Conservation (phyloP, 345 rosid species). For the Murraya koenigii region DNA sequence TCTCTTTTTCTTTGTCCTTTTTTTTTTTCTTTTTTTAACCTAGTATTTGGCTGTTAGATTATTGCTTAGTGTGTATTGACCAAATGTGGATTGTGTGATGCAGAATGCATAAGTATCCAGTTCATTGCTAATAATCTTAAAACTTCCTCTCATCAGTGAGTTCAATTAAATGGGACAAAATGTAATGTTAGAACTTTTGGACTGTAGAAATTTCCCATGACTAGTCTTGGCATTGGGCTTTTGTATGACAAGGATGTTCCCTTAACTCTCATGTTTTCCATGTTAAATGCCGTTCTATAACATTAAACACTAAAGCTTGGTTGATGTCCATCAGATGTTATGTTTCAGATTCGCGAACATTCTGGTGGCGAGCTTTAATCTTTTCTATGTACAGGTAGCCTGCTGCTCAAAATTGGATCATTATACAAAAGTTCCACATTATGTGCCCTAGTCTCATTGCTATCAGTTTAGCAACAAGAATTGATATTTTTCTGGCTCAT, state of each 20-base stretch:
- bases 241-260: background rate
- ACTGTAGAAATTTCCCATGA: background rate
- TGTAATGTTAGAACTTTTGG: background rate
- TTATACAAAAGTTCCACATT: background rate
- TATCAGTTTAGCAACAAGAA: background rate
- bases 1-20: background rate
- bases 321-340: background rate
- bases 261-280: background rate
- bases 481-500: background rate
- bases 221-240: background rate
- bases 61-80: background rate
- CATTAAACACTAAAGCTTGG: conserved; percentile 1
- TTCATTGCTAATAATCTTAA: background rate
- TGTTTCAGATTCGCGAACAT: background rate
- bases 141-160: background rate
- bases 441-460: background rate
- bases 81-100: background rate
- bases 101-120: background rate
- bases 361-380: background rate
- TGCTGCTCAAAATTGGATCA: background rate
- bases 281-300: background rate
- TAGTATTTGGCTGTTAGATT: background rate
- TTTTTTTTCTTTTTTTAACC: background rate
- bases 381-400: background rate
- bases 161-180: background rate